Percentiles rank a stretch among this genome's conserved stretches.
Conservation (phyloP, 176 grass and related monocot genomes). For the Coix lacrymajobi region DNA sequence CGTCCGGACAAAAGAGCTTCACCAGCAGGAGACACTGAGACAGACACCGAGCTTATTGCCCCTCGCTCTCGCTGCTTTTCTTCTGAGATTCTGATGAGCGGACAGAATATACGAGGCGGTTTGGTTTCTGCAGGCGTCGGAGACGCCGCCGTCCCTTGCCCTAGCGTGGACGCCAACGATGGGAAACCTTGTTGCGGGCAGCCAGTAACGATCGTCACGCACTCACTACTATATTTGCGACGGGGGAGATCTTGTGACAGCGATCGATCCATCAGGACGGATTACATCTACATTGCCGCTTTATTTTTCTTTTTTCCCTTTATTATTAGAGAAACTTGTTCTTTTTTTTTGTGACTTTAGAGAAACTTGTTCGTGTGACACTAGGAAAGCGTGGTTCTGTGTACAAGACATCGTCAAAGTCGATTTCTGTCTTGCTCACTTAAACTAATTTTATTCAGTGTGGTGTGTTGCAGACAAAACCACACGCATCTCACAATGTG, state of each 20-base stretch:
- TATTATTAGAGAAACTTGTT: too few relatives aligned
- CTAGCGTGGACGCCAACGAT: constrained; percentile 17
- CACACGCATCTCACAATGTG: too few relatives aligned
- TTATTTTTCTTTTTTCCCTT: neutral
- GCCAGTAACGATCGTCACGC: neutral
- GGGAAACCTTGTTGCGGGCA: neutral
- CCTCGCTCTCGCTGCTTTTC: neutral
- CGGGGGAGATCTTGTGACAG: neutral
- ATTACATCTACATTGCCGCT: neutral
- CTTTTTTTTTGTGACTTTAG: too few relatives aligned
- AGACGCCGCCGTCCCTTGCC: neutral
- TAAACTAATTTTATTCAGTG: too few relatives aligned
- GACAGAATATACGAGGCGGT: neutral
- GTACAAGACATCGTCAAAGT: too few relatives aligned
- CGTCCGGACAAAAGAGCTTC: neutral
- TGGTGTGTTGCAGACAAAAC: too few relatives aligned
- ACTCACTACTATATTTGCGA: neutral
- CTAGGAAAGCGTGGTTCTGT: too few relatives aligned
- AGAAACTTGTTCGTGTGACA: too few relatives aligned
- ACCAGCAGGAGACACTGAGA: too few relatives aligned
- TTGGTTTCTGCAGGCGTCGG: neutral
- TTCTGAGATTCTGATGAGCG: neutral
- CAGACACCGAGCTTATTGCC: neutral
- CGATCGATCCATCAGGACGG: neutral
- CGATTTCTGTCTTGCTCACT: too few relatives aligned